These are phyloP conservation scores for Salix caprea DNA, from an alignment of 345 rosid genomes.

Conservation along the genomic window DNA sequence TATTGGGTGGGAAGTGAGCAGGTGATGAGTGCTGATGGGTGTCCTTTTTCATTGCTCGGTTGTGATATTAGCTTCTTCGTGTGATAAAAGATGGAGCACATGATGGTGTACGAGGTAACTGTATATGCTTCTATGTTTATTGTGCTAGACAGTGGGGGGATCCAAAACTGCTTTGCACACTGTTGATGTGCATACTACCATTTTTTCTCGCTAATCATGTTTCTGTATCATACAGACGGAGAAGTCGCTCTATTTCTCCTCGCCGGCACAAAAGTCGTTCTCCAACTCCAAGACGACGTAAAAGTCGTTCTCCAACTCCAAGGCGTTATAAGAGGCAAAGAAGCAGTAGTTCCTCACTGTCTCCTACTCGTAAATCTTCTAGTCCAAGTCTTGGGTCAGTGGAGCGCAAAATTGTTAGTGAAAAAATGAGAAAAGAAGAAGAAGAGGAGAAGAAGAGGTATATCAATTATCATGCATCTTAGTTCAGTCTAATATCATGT, in stretches of 20 bases:
- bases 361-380: conserved; percentile 58
- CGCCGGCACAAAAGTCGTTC: conserved; percentile 60
- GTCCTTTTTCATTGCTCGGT: conserved; percentile 75
- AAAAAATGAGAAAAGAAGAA: conserved; percentile 73
- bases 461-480: conserved; percentile 11
- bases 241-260: conserved; percentile 80
- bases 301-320: conserved; percentile 71
- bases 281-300: conserved; percentile 54
- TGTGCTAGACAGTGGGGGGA: conserved; percentile 37
- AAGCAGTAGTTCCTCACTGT: conserved; percentile 70
- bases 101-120: conserved; percentile 89
- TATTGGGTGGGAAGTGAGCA: conserved; percentile 65
- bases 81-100: conserved; percentile 89
- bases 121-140: conserved; percentile 48
- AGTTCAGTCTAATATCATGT: background rate
- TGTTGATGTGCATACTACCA: conserved; percentile 20
- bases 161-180: conserved; percentile 20
- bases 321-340: conserved; percentile 70
- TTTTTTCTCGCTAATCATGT: conserved; percentile 40
- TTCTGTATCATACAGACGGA: conserved; percentile 58
- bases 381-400: conserved; percentile 57
- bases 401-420: conserved; percentile 60
- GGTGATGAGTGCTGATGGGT: conserved; percentile 73
- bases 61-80: conserved; percentile 85
- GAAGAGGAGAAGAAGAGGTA: conserved; percentile 89